Evolutionary conservation across 352 stramenopile species (phyloP), one percentile per base, ranked within the genome.

Genomic region (Pythium periplocum): DNA sequence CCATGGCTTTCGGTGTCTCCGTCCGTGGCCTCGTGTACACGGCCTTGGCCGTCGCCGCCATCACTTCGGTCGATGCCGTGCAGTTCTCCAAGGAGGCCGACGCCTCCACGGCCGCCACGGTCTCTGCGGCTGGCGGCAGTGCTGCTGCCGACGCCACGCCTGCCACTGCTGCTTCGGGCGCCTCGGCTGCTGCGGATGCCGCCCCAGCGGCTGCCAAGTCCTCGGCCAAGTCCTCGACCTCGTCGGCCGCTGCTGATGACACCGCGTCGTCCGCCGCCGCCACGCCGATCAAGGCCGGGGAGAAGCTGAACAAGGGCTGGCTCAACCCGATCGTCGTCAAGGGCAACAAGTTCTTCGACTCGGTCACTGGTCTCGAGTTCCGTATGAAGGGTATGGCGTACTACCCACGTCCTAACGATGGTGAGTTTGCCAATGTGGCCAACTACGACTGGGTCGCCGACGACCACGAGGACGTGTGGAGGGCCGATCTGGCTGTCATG

Each of bases 261-360:
- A 40, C 49, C 7, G n/a, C 57, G 4, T 41, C 49, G 33, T 35
- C 35, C 6, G n/a, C 49, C 4, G 36, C 11, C 12, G n/a, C 48
- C 9, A 44, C 34, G 11, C 37, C 48, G 35, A 36, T 12, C 32
- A 30, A 8, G 7, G 30, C 41, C 0, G 43, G 11, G 8, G 48
- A 30, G 32, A 64, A 64, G 53, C 57, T 41, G 5, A 42, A 54
- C 12, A 53, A 67, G 30, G 60, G 60, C 38, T 74, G 66, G 66
- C 56, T 73, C 4, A 57, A 59, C 39, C 66, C 73, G 3, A 39
- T 91, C 10, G 62, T 84, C n/a, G 55, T 77, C 45, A 86, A 89
- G 57, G 76, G 78, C 57, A 87, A 85, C 69, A 83, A 82, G 51
- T 83, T 87, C 52, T 89, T 89, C 50, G 62, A 88, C 60, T 75